Evolutionary conservation across 2,329 filamentous ascomycete genomes (phyloP), one percentile per base, ranked within the genome.

Genomic region (Trichophaea hybrida): DNA sequence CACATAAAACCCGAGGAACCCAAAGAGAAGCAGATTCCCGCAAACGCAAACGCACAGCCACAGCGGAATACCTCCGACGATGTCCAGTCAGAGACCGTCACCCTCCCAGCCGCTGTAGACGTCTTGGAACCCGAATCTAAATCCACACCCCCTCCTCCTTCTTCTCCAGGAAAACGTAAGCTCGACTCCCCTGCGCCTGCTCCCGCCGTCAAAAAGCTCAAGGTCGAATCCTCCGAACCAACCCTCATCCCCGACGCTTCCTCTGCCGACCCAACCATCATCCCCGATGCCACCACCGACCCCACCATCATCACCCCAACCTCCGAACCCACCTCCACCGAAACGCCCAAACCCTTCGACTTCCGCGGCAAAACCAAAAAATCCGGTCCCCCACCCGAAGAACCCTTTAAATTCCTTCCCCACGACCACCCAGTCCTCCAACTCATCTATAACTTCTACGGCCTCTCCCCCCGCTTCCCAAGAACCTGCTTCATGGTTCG

Each of bases 401-500:
- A 98, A 72, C 87, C 90, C 4, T 98, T 95, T 78, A 96, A 95
- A 71, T 98, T 89, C 70, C 79, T 98, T 44, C 73, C 83, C 6
- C 73, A 81, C 0, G 78, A 84, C 32, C 87, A 96, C 71, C 75
- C 82, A 1, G 87, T 93, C 61, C 83, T 98, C 57, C 72, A 82
- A 63, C 78, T 79, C 58, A 91, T 98, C 69, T 85, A 83, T 68
- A 72, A 80, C 1, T 97, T 97, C 74, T 98, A 97, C 75, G 78
- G 85, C 57, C 77, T 97, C 64, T 90, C 88, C 0, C 72, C 82
- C 0, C 83, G 85, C 52, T 98, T 98, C 76, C 93, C 93, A 0
- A 78, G 83, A 24, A 86, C 94, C 72, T 84, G 91, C 59, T 98
- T 93, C 76, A 87, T 98, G 83, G 93, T 98, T 56, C 86, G 93